These are phyloP conservation scores for Blastosporella zonata DNA, from an alignment of 1,284 basidiomycete genomes.

Conservation along the genomic window DNA sequence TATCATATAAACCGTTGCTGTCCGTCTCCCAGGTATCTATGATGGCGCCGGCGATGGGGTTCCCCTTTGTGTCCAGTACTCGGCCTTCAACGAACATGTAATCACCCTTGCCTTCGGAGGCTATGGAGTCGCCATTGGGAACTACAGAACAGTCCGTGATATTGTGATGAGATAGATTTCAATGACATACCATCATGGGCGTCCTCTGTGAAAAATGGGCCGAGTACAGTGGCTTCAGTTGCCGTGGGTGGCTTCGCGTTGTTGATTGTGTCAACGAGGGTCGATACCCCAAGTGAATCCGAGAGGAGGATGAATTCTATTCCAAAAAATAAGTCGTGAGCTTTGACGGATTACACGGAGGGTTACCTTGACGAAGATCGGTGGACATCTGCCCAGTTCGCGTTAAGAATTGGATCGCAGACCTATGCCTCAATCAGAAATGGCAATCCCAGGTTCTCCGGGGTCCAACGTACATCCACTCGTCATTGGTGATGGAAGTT, in stretches of 20 bases:
- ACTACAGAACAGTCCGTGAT: conserved; percentile 36
- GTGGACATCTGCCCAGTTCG: conserved; percentile 70
- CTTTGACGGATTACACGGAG: neutral
- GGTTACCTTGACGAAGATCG: conserved; percentile 58
- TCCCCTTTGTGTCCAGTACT: conserved; percentile 62
- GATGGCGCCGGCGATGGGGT: conserved; percentile 61
- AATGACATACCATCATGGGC: conserved; percentile 59
- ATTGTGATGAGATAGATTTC: neutral
- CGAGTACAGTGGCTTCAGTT: conserved; percentile 77
- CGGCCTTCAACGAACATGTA: conserved; percentile 79
- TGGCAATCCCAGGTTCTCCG: neutral
- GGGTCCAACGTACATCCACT: conserved; percentile 62
- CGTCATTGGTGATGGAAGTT: conserved; percentile 72
- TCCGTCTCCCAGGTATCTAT: conserved; percentile 93
- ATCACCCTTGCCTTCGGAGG: conserved; percentile 80
- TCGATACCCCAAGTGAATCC: conserved; percentile 75
- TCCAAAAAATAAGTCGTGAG: neutral
- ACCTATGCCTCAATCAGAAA: conserved; percentile 28
- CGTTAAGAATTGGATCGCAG: conserved; percentile 74
- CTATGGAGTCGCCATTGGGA: conserved; percentile 58
- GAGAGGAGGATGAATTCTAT: conserved; percentile 81
- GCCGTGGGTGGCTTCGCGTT: conserved; percentile 64
- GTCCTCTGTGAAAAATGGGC: conserved; percentile 84
- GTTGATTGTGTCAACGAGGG: conserved; percentile 76
- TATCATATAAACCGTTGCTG: conserved; percentile 57